These are phyloP conservation scores for Psilocybe azurescens DNA, from an alignment of 768 basidiomycete genomes.

Conservation along the genomic window DNA sequence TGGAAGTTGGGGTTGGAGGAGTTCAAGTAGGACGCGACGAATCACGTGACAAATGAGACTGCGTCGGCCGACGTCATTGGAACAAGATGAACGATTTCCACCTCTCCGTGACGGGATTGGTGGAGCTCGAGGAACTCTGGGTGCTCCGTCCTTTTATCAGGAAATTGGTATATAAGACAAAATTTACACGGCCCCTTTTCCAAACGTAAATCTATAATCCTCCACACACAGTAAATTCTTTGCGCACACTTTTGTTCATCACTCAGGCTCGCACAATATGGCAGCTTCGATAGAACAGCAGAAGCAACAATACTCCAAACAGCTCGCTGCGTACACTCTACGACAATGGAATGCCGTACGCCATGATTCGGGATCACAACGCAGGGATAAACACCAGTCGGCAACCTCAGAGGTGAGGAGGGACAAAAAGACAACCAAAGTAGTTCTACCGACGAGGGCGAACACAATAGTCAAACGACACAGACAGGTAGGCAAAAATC, in stretches of 20 bases:
- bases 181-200: background rate
- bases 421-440: slow-evolving; percentile 1
- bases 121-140: slow-evolving; percentile 23
- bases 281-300: slow-evolving; percentile 42
- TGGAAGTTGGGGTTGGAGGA: background rate
- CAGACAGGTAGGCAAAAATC: background rate
- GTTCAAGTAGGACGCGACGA: slow-evolving; percentile 14
- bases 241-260: slow-evolving; percentile 4
- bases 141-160: slow-evolving; percentile 9
- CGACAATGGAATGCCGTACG: slow-evolving; percentile 44
- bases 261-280: slow-evolving; percentile 23
- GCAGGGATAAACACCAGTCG: slow-evolving; percentile 9
- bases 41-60: slow-evolving; percentile 24
- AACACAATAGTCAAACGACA: slow-evolving; percentile 6
- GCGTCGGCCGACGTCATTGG: slow-evolving; percentile 30
- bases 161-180: slow-evolving; percentile 23
- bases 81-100: slow-evolving; percentile 13
- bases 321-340: slow-evolving; percentile 46
- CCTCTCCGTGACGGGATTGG: slow-evolving; percentile 27
- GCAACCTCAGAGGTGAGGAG: background rate
- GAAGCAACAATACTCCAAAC: slow-evolving; percentile 42
- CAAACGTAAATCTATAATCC: background rate
- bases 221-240: slow-evolving; percentile 4
- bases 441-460: background rate
- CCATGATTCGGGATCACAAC: slow-evolving; percentile 11